Base-by-base conservation (phyloP, 352 stramenopile species). In the Globisporangium nagaii region DNA sequence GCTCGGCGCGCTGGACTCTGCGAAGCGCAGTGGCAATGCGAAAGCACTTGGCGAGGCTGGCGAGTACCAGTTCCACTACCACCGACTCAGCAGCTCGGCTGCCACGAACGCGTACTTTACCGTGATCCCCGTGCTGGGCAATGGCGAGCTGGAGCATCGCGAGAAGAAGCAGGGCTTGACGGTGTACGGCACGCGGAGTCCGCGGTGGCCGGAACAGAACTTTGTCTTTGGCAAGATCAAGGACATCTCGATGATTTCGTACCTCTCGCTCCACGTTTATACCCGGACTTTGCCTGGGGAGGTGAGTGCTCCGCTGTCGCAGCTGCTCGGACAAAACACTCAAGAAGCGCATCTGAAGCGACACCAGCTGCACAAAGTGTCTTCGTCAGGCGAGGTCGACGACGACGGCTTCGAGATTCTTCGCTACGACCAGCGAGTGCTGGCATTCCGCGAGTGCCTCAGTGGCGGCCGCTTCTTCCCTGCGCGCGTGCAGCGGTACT, bases 231-330 rank as follows among this genome's bases (percentile, higher is more conserved):
- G 75, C 17, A 79, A 78, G 31, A 36, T 55, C 54, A 81, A 69
- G 40, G 68, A 73, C 24, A 65, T 88, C 5, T 46, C 70, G 22
- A 65, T 53, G 15, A 70, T 90, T 8, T 86, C 80, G 30, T 66
- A 88, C 42, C 52, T 90, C 27, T 86, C 80, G 6, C 63, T 90
- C 13, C 75, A 90, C 40, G 63, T 90, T 13, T 90, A 88, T 53
- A 75, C 65, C 28, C 71, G 80, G 19, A 78, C 86, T 37, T 46
- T 84, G 37, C 53, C 60, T 0, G 68, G 60, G 7, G 67, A 85
- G 10, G 52, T 69, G 8, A 68, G 61, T 28, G 50, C 39, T 8
- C 47, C 63, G 7, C 39, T 88, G 4, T 52, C 62, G 20, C 45
- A 58, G 4, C 58, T 90, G 13, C 65, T 88, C 4, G 67, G 46